Percentiles rank a stretch among this genome's conserved stretches.
phyloP scores from a whole-genome alignment of 176 grass and related monocot species.

The bread wheat (Triticum aestivum) region DNA sequence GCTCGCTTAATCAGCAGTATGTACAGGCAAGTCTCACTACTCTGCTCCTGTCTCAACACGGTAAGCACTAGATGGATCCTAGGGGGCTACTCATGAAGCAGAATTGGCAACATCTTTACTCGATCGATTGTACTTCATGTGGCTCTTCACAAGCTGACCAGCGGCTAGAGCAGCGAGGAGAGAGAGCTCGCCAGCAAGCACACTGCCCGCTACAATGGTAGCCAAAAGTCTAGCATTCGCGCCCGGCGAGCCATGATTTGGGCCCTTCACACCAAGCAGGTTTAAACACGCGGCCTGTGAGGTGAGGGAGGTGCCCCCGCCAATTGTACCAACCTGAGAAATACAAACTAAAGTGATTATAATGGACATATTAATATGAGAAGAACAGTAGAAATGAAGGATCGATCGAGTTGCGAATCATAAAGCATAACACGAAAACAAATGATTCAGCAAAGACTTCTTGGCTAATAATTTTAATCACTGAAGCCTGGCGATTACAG shows the following conservation, averaged over 20 bases:
- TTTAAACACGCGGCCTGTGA: constrained; percentile 77
- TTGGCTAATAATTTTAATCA: background rate
- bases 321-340: constrained; percentile 74
- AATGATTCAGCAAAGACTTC: background rate
- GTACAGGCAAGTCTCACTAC: constrained; percentile 19
- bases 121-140: constrained; percentile 87
- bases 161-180: constrained; percentile 66
- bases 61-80: background rate
- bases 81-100: constrained; percentile 23
- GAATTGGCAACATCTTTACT: constrained; percentile 51
- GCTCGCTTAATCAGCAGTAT: constrained; percentile 2
- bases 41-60: constrained; percentile 13
- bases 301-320: constrained; percentile 68
- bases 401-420: background rate
- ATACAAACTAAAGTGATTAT: background rate
- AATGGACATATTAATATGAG: constrained; percentile 4
- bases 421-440: background rate
- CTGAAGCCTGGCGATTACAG: background rate
- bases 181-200: constrained; percentile 79
- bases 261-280: constrained; percentile 67
- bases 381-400: background rate
- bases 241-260: constrained; percentile 50
- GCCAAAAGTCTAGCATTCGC: constrained; percentile 62
- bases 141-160: constrained; percentile 77
- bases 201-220: constrained; percentile 65